These are phyloP conservation scores for Wallemia mellicola DNA, from an alignment of 1,284 basidiomycete genomes.

Conservation along the genomic window DNA sequence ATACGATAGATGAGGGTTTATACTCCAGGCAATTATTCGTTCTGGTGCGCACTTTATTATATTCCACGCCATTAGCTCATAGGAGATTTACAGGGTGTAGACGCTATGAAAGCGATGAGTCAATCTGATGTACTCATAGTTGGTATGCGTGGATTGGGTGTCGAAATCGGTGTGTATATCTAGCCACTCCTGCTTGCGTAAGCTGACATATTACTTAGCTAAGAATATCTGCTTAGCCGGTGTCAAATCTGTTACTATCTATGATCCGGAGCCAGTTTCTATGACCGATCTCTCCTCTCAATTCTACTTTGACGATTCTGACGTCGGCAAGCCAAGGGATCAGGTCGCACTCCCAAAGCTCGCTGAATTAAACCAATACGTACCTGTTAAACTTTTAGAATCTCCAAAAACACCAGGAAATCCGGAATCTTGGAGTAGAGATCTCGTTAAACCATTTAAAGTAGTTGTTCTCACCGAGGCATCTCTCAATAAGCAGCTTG, in stretches of 20 bases:
- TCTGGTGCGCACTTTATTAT: background rate
- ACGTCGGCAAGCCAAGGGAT: constrained; percentile 65
- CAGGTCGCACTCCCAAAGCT: constrained; percentile 62
- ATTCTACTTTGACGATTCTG: constrained; percentile 78
- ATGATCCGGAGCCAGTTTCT: constrained; percentile 64
- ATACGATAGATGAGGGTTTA: background rate
- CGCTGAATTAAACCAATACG: constrained; percentile 85
- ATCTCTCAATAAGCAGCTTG: constrained; percentile 50
- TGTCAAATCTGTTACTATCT: constrained; percentile 90
- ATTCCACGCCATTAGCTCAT: background rate
- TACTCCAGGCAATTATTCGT: background rate
- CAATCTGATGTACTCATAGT: constrained; percentile 81
- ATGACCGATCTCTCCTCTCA: constrained; percentile 70
- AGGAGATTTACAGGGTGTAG: background rate
- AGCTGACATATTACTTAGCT: constrained; percentile 24
- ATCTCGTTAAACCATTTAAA: constrained; percentile 16
- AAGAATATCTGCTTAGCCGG: constrained; percentile 90
- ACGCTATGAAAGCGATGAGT: constrained; percentile 97
- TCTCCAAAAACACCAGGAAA: background rate
- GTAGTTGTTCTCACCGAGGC: constrained; percentile 66
- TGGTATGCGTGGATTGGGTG: constrained; percentile 73
- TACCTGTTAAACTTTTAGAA: constrained; percentile 51
- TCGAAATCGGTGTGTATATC: constrained; percentile 50
- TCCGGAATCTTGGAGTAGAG: background rate
- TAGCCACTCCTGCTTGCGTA: background rate